Evolutionary conservation across 441 rosid genomes (phyloP).

Genomic region (Rhodomyrtus psidioides): DNA sequence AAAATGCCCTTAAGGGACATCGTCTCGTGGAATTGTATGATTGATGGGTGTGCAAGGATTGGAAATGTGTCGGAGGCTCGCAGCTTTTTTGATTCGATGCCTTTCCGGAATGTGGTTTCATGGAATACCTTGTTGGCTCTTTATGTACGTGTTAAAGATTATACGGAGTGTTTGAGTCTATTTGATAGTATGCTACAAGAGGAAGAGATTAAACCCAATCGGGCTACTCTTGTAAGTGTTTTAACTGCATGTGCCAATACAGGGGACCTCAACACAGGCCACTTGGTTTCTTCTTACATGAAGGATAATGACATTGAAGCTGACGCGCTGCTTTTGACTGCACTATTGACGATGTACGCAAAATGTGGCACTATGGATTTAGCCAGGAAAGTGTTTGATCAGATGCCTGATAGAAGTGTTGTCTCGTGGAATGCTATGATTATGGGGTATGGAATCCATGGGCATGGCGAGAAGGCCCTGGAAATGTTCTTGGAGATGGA

Average conservation of each 20-base stretch:
- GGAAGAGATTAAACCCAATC: neutral
- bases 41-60: constrained; percentile 18
- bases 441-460: constrained; percentile 20
- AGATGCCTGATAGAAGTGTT: constrained; percentile 20
- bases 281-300: neutral
- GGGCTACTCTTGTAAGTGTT: neutral
- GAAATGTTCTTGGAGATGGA: constrained; percentile 16
- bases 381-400: constrained; percentile 22
- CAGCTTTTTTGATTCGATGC: constrained; percentile 18
- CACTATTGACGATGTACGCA: neutral
- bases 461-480: constrained; percentile 16
- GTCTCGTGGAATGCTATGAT: constrained; percentile 23
- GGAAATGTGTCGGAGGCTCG: constrained; percentile 27
- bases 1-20: constrained; percentile 29
- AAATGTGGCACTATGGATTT: constrained; percentile 13
- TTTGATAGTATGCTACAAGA: constrained; percentile 7
- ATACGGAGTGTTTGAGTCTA: neutral
- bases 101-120: constrained; percentile 15
- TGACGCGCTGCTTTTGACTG: neutral
- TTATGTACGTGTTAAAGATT: constrained; percentile 17
- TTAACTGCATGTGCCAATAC: neutral
- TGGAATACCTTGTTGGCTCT: constrained; percentile 21
- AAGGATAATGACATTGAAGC: neutral
- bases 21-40: constrained; percentile 28
- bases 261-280: constrained; percentile 21